phyloP scores from a whole-genome alignment of 2,329 filamentous ascomycete genomes.

The Amauroascus verrucosus region DNA sequence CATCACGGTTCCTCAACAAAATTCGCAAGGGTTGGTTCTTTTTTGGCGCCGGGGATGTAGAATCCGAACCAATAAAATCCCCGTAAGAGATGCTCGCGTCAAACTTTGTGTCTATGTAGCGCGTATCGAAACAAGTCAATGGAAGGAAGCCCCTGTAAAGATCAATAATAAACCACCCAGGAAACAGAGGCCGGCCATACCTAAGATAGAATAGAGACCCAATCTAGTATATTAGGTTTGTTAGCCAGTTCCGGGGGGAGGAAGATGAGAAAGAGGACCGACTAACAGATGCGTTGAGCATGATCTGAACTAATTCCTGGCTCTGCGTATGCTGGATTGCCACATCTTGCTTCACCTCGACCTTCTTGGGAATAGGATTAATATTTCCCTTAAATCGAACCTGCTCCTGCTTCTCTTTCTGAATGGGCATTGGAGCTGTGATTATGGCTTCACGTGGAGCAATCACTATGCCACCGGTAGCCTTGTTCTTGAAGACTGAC shows the following conservation, averaged over 20 bases:
- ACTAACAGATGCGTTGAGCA: conserved; percentile 39
- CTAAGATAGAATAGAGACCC: conserved; percentile 30
- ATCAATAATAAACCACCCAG: conserved; percentile 14
- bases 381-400: neutral
- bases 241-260: conserved; percentile 12
- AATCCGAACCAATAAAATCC: conserved; percentile 22
- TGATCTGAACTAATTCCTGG: conserved; percentile 39
- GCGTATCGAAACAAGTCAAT: conserved; percentile 28
- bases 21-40: conserved; percentile 31
- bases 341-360: conserved; percentile 9
- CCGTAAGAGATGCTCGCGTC: conserved; percentile 22
- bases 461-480: neutral
- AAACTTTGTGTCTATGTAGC: conserved; percentile 25
- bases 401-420: conserved; percentile 10
- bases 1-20: conserved; percentile 32
- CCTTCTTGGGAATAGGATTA: neutral
- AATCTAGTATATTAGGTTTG: conserved; percentile 20
- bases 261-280: neutral
- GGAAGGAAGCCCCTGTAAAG: conserved; percentile 26
- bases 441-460: neutral
- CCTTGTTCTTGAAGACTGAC: neutral
- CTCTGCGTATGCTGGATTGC: conserved; percentile 36
- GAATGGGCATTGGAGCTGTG: conserved; percentile 10
- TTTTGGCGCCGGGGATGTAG: conserved; percentile 12
- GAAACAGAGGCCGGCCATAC: conserved; percentile 15